A percentile compares a stretch with the other conserved stretches of the same genome.
phyloP scores from a whole-genome alignment of 2,329 filamentous ascomycete species.

The Aureobasidium sp. region DNA sequence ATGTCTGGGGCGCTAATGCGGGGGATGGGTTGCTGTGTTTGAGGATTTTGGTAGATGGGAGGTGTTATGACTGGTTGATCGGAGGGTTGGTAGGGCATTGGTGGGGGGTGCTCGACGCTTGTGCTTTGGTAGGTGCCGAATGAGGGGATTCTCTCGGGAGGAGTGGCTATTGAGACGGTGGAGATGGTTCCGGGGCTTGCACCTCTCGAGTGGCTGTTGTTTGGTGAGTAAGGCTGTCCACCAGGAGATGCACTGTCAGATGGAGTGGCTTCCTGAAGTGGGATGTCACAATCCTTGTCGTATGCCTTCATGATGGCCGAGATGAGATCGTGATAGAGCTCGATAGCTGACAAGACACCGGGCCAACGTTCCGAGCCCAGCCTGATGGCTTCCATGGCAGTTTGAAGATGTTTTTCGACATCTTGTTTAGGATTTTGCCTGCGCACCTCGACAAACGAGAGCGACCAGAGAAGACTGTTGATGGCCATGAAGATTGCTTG shows the following conservation, averaged over 20 bases:
- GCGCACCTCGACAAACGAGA: slow-evolving; percentile 80
- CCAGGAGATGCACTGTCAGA: slow-evolving; percentile 34
- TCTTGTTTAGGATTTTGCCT: slow-evolving; percentile 64
- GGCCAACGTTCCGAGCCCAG: slow-evolving; percentile 86
- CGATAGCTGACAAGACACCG: slow-evolving; percentile 73
- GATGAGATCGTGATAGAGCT: slow-evolving; percentile 81
- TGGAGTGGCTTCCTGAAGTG: slow-evolving; percentile 42
- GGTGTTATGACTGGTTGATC: slow-evolving; percentile 18
- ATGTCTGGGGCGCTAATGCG: not conserved
- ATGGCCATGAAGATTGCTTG: slow-evolving; percentile 84
- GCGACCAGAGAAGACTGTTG: slow-evolving; percentile 84
- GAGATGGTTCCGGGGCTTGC: slow-evolving; percentile 37
- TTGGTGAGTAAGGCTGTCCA: slow-evolving; percentile 23
- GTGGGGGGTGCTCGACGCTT: slow-evolving; percentile 27
- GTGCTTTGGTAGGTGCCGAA: slow-evolving; percentile 27
- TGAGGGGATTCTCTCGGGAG: slow-evolving; percentile 24
- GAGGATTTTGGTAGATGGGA: not conserved
- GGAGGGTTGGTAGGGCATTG: slow-evolving; percentile 25
- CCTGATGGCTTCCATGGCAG: slow-evolving; percentile 70
- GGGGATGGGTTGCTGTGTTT: not conserved
- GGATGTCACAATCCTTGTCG: slow-evolving; percentile 51
- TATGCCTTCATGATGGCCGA: slow-evolving; percentile 84
- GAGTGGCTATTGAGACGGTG: slow-evolving; percentile 29
- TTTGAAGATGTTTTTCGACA: slow-evolving; percentile 65
- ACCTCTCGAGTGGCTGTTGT: slow-evolving; percentile 36